phyloP scores from a whole-genome alignment of 2,329 filamentous ascomycete species.

The Tolypocladium sp. region DNA sequence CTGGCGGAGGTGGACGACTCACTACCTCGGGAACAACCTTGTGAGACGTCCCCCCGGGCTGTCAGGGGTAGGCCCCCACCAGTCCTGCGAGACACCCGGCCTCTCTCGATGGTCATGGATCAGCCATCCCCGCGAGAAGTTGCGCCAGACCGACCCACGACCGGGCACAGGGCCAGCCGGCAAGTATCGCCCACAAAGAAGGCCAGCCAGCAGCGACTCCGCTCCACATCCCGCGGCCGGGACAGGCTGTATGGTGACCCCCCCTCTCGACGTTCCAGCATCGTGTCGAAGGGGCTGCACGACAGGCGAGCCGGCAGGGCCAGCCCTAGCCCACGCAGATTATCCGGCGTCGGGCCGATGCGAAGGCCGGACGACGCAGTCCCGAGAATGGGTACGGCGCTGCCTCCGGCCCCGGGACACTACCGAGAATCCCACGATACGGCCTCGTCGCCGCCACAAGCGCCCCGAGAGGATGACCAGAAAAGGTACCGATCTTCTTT shows the following conservation, averaged over 20 bases:
- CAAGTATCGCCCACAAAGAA: conserved; percentile 2
- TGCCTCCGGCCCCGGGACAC: neutral
- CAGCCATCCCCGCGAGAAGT: conserved; percentile 35
- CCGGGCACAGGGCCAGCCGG: conserved; percentile 7
- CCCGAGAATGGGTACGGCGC: neutral
- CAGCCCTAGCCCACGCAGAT: neutral
- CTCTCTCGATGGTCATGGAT: conserved; percentile 45
- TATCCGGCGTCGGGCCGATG: conserved; percentile 21
- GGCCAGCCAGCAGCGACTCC: neutral
- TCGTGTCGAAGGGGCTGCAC: conserved; percentile 4
- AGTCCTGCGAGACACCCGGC: conserved; percentile 36
- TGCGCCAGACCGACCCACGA: conserved; percentile 19
- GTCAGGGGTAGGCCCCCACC: conserved; percentile 33
- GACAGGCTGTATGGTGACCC: neutral
- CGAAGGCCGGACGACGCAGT: conserved; percentile 12
- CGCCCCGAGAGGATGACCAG: neutral
- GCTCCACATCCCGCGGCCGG: conserved; percentile 2
- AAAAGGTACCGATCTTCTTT: conserved; percentile 3
- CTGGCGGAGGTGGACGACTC: conserved; percentile 6
- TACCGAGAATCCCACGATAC: neutral
- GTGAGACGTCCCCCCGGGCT: conserved; percentile 7
- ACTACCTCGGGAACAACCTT: conserved; percentile 5
- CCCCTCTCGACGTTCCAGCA: conserved; percentile 14
- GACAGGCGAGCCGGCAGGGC: conserved; percentile 17
- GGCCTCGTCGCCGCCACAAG: neutral